Evolutionary conservation across 2,329 filamentous ascomycete genomes (phyloP).

Genomic region (Xylaria sp.): DNA sequence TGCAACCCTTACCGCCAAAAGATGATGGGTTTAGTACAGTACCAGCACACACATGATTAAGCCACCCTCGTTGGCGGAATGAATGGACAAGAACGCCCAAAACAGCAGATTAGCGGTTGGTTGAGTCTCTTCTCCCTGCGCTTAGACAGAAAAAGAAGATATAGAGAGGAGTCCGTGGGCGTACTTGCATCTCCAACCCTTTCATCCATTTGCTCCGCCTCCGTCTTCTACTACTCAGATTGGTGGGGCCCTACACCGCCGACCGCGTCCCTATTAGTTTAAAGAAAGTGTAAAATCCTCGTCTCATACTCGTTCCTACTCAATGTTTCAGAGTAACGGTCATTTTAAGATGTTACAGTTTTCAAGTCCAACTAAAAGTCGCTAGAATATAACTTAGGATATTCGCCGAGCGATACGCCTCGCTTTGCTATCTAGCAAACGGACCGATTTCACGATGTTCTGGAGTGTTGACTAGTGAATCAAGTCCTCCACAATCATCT

Average conservation of each 20-base stretch:
- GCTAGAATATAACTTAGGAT: not conserved
- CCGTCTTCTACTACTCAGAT: not conserved
- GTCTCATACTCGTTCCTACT: not conserved
- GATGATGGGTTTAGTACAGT: too few relatives aligned
- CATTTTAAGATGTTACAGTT: not conserved
- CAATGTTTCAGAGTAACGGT: not conserved
- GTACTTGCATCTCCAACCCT: too few relatives aligned
- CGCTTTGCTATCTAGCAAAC: not conserved
- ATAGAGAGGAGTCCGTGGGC: not conserved
- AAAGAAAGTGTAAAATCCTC: constrained; percentile 7
- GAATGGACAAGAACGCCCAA: too few relatives aligned
- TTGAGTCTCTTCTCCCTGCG: not conserved
- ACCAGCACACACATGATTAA: too few relatives aligned
- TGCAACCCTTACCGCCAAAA: too few relatives aligned
- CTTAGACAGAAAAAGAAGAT: not conserved
- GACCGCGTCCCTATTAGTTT: too few relatives aligned
- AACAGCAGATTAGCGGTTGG: too few relatives aligned
- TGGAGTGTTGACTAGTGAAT: not conserved
- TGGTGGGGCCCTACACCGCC: not conserved
- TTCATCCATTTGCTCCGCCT: not conserved
- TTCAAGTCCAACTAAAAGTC: not conserved
- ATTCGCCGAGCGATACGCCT: not conserved
- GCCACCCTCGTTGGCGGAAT: too few relatives aligned
- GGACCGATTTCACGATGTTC: not conserved
- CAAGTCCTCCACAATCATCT: not conserved